Evolutionary conservation across 2,329 filamentous ascomycete genomes (phyloP).

Genomic region (Neophaeococcomyces aloes): DNA sequence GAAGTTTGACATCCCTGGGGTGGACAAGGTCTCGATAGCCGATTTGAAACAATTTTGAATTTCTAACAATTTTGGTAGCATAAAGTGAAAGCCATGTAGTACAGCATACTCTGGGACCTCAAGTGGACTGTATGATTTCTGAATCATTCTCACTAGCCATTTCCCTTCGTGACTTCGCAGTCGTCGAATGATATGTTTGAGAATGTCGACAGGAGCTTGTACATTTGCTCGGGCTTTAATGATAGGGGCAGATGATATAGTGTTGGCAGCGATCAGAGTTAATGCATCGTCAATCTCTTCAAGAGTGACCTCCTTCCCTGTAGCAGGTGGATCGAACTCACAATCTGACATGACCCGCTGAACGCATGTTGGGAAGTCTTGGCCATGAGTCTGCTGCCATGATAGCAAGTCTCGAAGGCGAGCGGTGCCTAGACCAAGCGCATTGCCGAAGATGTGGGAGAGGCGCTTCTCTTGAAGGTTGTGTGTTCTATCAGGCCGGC

Average conservation of each 20-base stretch:
- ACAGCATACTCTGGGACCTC: slow-evolving; percentile 48
- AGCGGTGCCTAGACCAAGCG: slow-evolving; percentile 53
- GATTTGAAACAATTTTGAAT: slow-evolving; percentile 18
- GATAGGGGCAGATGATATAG: slow-evolving; percentile 58
- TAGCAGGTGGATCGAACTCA: slow-evolving; percentile 32
- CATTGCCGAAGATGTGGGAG: slow-evolving; percentile 55
- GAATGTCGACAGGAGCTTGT: slow-evolving; percentile 34
- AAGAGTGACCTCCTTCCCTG: slow-evolving; percentile 45
- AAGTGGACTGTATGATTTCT: slow-evolving; percentile 65
- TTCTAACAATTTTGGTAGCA: slow-evolving; percentile 46
- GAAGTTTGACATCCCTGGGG: slow-evolving; percentile 8
- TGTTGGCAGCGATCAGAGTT: slow-evolving; percentile 55
- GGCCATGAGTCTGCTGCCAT: slow-evolving; percentile 50
- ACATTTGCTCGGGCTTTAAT: slow-evolving; percentile 38
- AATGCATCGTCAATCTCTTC: slow-evolving; percentile 63
- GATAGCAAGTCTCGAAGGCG: slow-evolving; percentile 51
- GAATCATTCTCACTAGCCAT: slow-evolving; percentile 71
- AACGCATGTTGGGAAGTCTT: slow-evolving; percentile 63
- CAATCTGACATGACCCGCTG: slow-evolving; percentile 53
- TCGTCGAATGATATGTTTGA: slow-evolving; percentile 50
- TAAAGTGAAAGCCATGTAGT: slow-evolving; percentile 53
- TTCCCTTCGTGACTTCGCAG: slow-evolving; percentile 63
- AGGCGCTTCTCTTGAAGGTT: slow-evolving; percentile 52
- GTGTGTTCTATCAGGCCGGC: slow-evolving; percentile 68
- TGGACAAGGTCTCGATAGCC: slow-evolving; percentile 12